Conservation (phyloP, 345 rosid genomes). For the Salix viminalis region DNA sequence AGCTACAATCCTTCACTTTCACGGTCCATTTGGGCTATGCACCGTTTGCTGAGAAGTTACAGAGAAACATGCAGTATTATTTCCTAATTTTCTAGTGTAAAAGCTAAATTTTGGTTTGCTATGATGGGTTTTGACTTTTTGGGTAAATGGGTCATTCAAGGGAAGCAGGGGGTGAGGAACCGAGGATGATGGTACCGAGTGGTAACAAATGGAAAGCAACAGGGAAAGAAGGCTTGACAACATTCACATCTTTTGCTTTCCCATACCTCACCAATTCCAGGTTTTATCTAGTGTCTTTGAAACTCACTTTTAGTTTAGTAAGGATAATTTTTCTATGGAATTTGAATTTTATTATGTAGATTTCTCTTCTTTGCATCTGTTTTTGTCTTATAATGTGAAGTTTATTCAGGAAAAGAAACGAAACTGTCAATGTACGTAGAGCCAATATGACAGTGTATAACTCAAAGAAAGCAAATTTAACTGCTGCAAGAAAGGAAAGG, state of each 20-base stretch:
- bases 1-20: too few species aligned
- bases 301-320: too few species aligned
- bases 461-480: constrained; percentile 59
- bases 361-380: not conserved
- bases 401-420: constrained; percentile 6
- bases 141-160: too few species aligned
- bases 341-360: too few species aligned
- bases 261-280: not conserved
- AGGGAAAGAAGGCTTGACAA: not conserved
- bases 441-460: constrained; percentile 15
- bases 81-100: too few species aligned
- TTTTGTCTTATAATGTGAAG: not conserved
- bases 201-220: not conserved
- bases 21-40: too few species aligned
- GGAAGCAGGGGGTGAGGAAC: not conserved
- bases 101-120: not conserved
- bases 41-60: too few species aligned
- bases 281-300: not conserved
- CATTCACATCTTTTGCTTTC: not conserved
- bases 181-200: not conserved
- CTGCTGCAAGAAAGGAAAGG: constrained; percentile 56
- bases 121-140: not conserved
- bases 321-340: too few species aligned
- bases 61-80: too few species aligned
- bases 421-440: not conserved